Conservation (phyloP, 2,329 filamentous ascomycete genomes). For the Colletotrichum euphorbiae region DNA sequence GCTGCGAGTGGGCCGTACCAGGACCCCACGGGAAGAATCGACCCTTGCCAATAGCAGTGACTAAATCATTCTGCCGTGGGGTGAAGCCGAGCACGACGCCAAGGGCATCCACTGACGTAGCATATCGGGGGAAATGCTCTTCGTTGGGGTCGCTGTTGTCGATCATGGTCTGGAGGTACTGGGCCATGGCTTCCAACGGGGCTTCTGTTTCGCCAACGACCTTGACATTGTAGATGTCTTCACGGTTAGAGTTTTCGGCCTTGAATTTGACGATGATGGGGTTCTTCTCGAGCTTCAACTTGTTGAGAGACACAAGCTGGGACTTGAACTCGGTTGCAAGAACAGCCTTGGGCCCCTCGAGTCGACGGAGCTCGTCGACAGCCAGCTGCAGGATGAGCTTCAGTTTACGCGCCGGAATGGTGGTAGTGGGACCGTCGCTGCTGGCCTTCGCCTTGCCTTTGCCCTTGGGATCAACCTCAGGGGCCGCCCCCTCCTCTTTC, state of each 20-base stretch:
- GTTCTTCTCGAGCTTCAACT: conserved; percentile 51
- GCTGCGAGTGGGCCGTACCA: conserved; percentile 42
- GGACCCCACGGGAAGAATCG: conserved; percentile 61
- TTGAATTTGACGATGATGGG: conserved; percentile 51
- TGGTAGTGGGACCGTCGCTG: conserved; percentile 39
- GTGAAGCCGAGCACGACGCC: conserved; percentile 62
- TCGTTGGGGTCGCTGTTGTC: conserved; percentile 51
- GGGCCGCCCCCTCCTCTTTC: conserved; percentile 26
- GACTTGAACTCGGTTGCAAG: conserved; percentile 64
- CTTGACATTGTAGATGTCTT: conserved; percentile 54
- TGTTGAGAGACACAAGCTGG: conserved; percentile 55
- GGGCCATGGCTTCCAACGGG: conserved; percentile 54
- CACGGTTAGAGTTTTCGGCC: conserved; percentile 46
- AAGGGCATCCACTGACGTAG: conserved; percentile 62
- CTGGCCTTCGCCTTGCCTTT: conserved; percentile 29
- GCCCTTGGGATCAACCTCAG: conserved; percentile 40
- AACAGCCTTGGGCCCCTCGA: conserved; percentile 44
- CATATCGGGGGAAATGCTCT: conserved; percentile 60
- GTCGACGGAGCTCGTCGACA: conserved; percentile 50
- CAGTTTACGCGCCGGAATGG: conserved; percentile 58
- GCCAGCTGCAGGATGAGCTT: conserved; percentile 55
- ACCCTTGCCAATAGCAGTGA: conserved; percentile 58
- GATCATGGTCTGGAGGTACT: conserved; percentile 58
- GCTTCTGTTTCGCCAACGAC: conserved; percentile 55
- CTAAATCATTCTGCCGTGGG: conserved; percentile 51